Evolutionary conservation across 768 basidiomycete genomes (phyloP), one percentile per base, ranked within the genome.

Genomic region (Lentinus tigrinus): DNA sequence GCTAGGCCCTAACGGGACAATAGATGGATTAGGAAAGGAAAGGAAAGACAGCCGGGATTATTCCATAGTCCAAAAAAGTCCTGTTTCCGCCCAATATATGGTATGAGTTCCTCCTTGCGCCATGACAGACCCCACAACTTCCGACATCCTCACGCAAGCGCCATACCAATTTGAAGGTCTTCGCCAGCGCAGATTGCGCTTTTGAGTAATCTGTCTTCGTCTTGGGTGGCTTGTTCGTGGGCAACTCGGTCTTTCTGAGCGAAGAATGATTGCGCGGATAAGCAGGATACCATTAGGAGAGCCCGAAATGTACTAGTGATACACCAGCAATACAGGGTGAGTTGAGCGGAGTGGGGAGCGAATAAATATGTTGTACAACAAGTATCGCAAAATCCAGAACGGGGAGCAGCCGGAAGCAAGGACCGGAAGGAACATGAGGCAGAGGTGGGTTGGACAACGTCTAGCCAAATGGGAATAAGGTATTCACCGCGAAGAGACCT

Each of bases 401-500:
- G 39, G 9, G 31, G 27, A 27, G 43, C 48, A 38, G 28, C 10
- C 39, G 43, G 26, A 48, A 47, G 14, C 37, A 53, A 34, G 28
- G 37, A 13, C 21, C 42, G 16, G 28, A n/a, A 31, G 23, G 19
- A 11, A 19, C 43, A 28, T n/a, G n/a, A n/a, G n/a, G n/a, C n/a
- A n/a, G n/a, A n/a, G n/a, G 37, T 19, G 28, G 38, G 24, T 39
- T 40, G 57, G 27, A 4, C 10, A 21, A 10, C 4, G 39, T 17
- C 9, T 21, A 23, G 44, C 44, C 9, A 24, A 23, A 46, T 21
- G 44, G 11, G 31, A 31, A 31, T 31, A 31, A 31, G 31, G 31
- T 31, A 31, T 31, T 61, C 44, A 67, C 19, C 66, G 66, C n/a
- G 62, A 60, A 10, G 66, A 66, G n/a, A 69, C 63, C 24, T 65